phyloP scores from a whole-genome alignment of 208 protist genomes.

The Lotmaria passim region DNA sequence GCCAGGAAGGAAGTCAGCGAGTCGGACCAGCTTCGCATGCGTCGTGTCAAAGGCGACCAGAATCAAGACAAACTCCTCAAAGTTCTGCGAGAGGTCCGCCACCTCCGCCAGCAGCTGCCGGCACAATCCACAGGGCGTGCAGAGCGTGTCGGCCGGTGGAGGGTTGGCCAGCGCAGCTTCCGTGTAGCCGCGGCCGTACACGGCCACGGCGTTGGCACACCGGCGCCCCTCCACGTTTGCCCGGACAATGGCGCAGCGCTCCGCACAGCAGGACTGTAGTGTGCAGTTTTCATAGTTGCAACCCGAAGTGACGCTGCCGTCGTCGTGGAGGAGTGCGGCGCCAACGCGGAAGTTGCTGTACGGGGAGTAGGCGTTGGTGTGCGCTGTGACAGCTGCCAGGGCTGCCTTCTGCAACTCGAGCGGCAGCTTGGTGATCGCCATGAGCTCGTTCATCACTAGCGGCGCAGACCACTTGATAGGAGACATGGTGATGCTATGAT shows the following conservation, averaged over 20 bases:
- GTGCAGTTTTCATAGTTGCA: constrained; percentile 92
- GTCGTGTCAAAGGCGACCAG: constrained; percentile 57
- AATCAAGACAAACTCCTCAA: constrained; percentile 69
- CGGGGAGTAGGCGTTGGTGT: constrained; percentile 61
- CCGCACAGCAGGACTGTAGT: constrained; percentile 79
- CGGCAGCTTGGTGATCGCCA: constrained; percentile 46
- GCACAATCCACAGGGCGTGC: constrained; percentile 85
- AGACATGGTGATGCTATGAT: constrained; percentile 4
- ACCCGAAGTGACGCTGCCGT: constrained; percentile 62
- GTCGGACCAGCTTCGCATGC: constrained; percentile 55
- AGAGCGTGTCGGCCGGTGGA: constrained; percentile 41
- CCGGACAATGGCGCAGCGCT: constrained; percentile 84
- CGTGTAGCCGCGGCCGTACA: constrained; percentile 59
- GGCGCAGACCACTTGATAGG: constrained; percentile 29
- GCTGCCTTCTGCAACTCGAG: constrained; percentile 46
- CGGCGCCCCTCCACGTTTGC: constrained; percentile 75
- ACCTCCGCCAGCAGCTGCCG: constrained; percentile 84
- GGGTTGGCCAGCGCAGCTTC: constrained; percentile 17
- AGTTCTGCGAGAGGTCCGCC: constrained; percentile 76
- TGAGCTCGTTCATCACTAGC: constrained; percentile 39
- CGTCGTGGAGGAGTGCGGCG: constrained; percentile 74
- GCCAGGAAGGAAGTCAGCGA: constrained; percentile 65
- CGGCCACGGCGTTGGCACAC: constrained; percentile 70
- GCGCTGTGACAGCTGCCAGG: constrained; percentile 56
- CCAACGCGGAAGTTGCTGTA: constrained; percentile 87